These are phyloP conservation scores for Backusella mclennaniae DNA, from an alignment of 192 early-diverging fungal genomes.

Conservation along the genomic window DNA sequence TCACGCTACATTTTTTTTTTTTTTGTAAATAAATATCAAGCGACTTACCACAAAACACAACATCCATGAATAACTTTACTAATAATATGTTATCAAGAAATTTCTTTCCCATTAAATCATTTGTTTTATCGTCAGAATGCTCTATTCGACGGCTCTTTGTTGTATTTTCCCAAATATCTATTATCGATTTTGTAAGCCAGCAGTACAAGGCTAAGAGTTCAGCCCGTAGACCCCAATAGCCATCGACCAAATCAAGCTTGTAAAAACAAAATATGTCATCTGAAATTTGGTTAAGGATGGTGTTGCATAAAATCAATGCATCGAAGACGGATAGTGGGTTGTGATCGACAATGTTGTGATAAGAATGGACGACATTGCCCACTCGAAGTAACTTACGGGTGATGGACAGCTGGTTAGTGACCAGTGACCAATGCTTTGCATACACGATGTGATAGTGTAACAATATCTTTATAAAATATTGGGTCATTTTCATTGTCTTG, in stretches of 20 bases:
- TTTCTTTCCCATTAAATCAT: slow-evolving; percentile 15
- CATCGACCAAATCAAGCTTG: slow-evolving; percentile 66
- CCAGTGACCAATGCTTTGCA: slow-evolving; percentile 34
- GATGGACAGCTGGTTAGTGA: slow-evolving; percentile 68
- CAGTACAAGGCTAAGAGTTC: slow-evolving; percentile 61
- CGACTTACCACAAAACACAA: slow-evolving; percentile 70
- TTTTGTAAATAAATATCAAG: slow-evolving; percentile 27
- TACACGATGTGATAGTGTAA: slow-evolving; percentile 46
- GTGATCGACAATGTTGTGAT: slow-evolving; percentile 39
- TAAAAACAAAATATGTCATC: slow-evolving; percentile 76
- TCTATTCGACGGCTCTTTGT: slow-evolving; percentile 14
- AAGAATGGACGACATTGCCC: slow-evolving; percentile 65
- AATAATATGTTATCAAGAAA: slow-evolving; percentile 44
- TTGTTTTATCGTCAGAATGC: slow-evolving; percentile 9
- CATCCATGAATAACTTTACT: slow-evolving; percentile 67
- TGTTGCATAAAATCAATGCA: slow-evolving; percentile 11
- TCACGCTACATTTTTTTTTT: slow-evolving; percentile 2
- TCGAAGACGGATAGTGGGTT: not conserved
- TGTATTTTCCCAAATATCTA: slow-evolving; percentile 59
- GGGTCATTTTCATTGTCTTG: slow-evolving; percentile 76
- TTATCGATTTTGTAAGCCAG: slow-evolving; percentile 68
- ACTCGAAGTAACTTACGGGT: slow-evolving; percentile 77
- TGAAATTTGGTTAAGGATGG: slow-evolving; percentile 60
- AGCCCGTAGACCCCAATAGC: slow-evolving; percentile 45
- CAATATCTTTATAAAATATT: slow-evolving; percentile 73